These are phyloP conservation scores for Penicillium pancosmium DNA, from an alignment of 495 filamentous ascomycete genomes.

Conservation along the genomic window DNA sequence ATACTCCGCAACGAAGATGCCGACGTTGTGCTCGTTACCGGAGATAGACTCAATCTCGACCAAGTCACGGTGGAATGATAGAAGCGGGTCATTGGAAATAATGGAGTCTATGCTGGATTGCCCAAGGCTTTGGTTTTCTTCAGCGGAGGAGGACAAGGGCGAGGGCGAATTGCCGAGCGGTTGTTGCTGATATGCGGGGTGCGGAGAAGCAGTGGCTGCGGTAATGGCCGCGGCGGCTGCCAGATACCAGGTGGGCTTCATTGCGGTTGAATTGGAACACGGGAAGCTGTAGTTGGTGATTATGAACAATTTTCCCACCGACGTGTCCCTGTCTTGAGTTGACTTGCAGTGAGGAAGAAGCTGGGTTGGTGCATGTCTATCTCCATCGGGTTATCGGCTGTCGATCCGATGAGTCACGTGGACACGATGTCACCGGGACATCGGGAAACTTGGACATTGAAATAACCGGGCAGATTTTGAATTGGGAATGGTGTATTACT, in stretches of 20 bases:
- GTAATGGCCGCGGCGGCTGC: constrained; percentile 27
- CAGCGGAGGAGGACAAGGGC: constrained; percentile 2
- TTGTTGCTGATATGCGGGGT: constrained; percentile 34
- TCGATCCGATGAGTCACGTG: constrained; percentile 4
- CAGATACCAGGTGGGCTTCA: constrained; percentile 29
- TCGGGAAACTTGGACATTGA: background rate
- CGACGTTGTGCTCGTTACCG: constrained; percentile 70
- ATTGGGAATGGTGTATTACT: background rate
- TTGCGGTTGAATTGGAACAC: constrained; percentile 8
- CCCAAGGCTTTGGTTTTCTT: constrained; percentile 4
- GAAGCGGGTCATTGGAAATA: constrained; percentile 54
- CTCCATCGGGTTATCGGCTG: background rate
- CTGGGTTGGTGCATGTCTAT: background rate
- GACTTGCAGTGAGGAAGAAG: background rate
- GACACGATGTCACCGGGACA: background rate
- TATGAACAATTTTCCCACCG: background rate
- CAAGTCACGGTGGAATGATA: constrained; percentile 76
- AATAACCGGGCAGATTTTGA: too few relatives aligned
- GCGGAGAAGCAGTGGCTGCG: constrained; percentile 35
- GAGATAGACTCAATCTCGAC: constrained; percentile 76
- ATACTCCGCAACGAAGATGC: constrained; percentile 67
- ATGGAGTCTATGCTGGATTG: constrained; percentile 23
- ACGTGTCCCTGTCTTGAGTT: background rate
- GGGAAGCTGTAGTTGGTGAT: background rate
- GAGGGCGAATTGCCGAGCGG: constrained; percentile 14